Percentiles rank a stretch among this genome's conserved stretches.
Evolutionary conservation across 208 protist genomes (phyloP).

Genomic region (Kentomonas sorsogonicus): DNA sequence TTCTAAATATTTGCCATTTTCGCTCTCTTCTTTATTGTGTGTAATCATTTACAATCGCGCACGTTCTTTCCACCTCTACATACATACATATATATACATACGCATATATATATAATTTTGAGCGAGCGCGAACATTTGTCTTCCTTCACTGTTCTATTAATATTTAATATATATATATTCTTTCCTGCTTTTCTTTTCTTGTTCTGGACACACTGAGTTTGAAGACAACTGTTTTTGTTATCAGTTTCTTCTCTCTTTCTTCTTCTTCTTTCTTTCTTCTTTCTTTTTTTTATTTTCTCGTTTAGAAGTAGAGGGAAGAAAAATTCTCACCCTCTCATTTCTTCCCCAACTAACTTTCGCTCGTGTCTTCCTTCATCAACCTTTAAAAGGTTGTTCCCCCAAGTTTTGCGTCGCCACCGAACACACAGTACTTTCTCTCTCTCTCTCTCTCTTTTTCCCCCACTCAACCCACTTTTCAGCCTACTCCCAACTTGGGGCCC

Average conservation of each 20-base stretch:
- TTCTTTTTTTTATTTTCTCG: conserved; percentile 12
- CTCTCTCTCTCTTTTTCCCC: no score
- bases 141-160: background rate
- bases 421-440: no score
- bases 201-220: background rate
- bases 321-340: conserved; percentile 9
- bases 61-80: no score
- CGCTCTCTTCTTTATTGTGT: background rate
- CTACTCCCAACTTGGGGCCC: no score
- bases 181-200: conserved; percentile 14
- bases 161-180: background rate
- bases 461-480: no score
- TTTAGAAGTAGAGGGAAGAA: conserved; percentile 1
- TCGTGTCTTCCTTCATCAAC: no score
- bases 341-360: no score
- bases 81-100: no score
- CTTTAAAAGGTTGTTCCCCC: no score
- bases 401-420: no score
- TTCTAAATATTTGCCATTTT: background rate
- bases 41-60: no score
- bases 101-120: no score
- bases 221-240: conserved; percentile 9
- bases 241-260: conserved; percentile 4
- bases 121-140: background rate
- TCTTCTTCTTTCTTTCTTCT: conserved; percentile 4